Base-by-base conservation (phyloP, 2,329 filamentous ascomycete genomes). In the Fusarium sp. region DNA sequence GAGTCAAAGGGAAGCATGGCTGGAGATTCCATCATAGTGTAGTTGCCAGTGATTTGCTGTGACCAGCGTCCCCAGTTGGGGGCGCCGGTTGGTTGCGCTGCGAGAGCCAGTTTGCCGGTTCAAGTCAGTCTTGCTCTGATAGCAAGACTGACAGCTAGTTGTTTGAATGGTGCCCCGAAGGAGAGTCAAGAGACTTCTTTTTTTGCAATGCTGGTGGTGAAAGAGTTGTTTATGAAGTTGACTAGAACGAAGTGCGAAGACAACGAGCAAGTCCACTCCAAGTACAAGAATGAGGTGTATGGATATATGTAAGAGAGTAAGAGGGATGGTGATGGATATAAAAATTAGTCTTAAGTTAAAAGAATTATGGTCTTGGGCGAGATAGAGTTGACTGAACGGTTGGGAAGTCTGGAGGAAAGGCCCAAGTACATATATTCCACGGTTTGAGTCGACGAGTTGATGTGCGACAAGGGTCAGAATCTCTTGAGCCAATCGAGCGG, bases 51-150 rank as follows among this genome's bases (percentile, higher is more conserved):
- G 40, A 84, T 79, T 38, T 85, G 83, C 57, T 81, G 74, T 64
- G 80, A 75, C 81, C 83, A 86, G 66, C 83, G 83, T 68, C 78
- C 81, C 86, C 85, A 88, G 75, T 75, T 77, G 49, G 79, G 76
- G 64, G 77, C 70, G 42, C 76, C 76, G 58, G 79, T 74, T 52
- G 79, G 72, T 69, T 81, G 78, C 70, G 79, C 75, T 53, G 80
- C 77, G 68, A 84, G 77, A 67, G 81, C 80, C 82, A 86, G 77
- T 56, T 63, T 70, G 65, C 52, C 41, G 53, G 34, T 55, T 47
- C 25, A 57, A 36, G 56, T 67, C 63, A 69, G 70, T 52, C 70
- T 67, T 65, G 66, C 67, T 43, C 22, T 49, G 9, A 43, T 38
- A 63, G 67, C 67, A 71, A 72, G 68, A 72, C 65, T 48, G 59